These are phyloP conservation scores for Mortierella claussenii DNA, from an alignment of 192 early-diverging fungal species.

Conservation along the genomic window DNA sequence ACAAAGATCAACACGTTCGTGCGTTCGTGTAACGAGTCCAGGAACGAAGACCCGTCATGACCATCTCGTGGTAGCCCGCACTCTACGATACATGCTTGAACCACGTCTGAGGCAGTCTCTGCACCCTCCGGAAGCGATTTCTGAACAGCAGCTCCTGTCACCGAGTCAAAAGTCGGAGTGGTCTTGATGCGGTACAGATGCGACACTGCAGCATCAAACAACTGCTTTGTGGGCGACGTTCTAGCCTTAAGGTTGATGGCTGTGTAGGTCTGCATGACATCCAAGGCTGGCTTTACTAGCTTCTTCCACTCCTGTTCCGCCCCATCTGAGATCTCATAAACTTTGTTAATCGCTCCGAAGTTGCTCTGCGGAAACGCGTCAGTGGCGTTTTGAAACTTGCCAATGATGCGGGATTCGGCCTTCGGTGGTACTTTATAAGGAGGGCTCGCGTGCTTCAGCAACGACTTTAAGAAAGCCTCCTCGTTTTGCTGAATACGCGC, in stretches of 20 bases:
- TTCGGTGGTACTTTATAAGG: background rate
- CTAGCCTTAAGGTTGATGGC: constrained; percentile 1
- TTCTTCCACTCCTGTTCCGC: constrained; percentile 21
- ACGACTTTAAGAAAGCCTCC: background rate
- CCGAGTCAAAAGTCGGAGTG: background rate
- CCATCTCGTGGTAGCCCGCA: constrained; percentile 47
- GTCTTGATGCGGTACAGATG: constrained; percentile 35
- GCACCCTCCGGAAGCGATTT: background rate
- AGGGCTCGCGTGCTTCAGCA: background rate
- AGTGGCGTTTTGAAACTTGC: background rate
- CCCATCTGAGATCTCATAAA: constrained; percentile 21
- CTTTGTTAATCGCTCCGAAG: background rate
- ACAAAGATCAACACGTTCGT: constrained; percentile 15
- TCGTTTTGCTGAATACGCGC: background rate
- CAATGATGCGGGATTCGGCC: background rate
- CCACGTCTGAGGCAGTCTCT: constrained; percentile 6
- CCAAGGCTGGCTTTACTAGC: background rate
- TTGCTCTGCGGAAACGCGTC: constrained; percentile 2
- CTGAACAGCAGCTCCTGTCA: background rate
- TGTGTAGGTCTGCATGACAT: background rate
- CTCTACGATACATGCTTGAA: constrained; percentile 40
- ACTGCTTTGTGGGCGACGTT: constrained; percentile 23
- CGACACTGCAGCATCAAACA: constrained; percentile 45
- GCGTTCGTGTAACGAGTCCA: constrained; percentile 30
- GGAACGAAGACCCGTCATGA: constrained; percentile 12